Conservation (phyloP, 805 yeast species). For the Candida endomychidarum region DNA sequence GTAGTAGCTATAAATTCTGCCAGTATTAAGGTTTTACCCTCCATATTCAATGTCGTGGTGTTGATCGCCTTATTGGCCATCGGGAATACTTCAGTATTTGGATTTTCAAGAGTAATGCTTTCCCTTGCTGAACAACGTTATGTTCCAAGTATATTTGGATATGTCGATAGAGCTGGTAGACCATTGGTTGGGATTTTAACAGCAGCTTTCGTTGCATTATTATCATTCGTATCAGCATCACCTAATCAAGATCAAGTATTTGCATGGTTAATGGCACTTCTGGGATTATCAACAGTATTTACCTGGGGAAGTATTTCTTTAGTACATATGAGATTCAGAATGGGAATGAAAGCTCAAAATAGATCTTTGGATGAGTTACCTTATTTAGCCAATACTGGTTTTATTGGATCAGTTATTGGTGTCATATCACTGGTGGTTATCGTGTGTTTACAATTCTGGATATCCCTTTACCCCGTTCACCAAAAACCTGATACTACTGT, state of each 20-base stretch:
- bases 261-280: slow-evolving; percentile 34
- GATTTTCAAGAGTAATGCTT: slow-evolving; percentile 41
- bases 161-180: slow-evolving; percentile 41
- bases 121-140: slow-evolving; percentile 41
- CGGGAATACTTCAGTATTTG: slow-evolving; percentile 45
- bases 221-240: slow-evolving; percentile 43
- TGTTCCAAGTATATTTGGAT: slow-evolving; percentile 35
- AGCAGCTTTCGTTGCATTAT: slow-evolving; percentile 34
- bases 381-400: slow-evolving; percentile 50
- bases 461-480: slow-evolving; percentile 32
- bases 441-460: slow-evolving; percentile 35
- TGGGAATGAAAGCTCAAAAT: slow-evolving; percentile 35
- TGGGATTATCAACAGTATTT: slow-evolving; percentile 37
- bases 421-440: slow-evolving; percentile 21
- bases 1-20: slow-evolving; percentile 44
- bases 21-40: slow-evolving; percentile 41
- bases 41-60: slow-evolving; percentile 43
- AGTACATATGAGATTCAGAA: slow-evolving; percentile 34
- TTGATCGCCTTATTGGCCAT: slow-evolving; percentile 41
- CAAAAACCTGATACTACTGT: slow-evolving; percentile 30
- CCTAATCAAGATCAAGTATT: slow-evolving; percentile 37
- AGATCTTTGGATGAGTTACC: slow-evolving; percentile 50
- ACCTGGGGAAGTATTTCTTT: slow-evolving; percentile 35
- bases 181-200: slow-evolving; percentile 38
- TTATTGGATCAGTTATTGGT: slow-evolving; percentile 27